Evolutionary conservation across 1,139 yeast species (phyloP), one percentile per base, ranked within the genome.

Genomic region (Suhomyces bolitotheri): DNA sequence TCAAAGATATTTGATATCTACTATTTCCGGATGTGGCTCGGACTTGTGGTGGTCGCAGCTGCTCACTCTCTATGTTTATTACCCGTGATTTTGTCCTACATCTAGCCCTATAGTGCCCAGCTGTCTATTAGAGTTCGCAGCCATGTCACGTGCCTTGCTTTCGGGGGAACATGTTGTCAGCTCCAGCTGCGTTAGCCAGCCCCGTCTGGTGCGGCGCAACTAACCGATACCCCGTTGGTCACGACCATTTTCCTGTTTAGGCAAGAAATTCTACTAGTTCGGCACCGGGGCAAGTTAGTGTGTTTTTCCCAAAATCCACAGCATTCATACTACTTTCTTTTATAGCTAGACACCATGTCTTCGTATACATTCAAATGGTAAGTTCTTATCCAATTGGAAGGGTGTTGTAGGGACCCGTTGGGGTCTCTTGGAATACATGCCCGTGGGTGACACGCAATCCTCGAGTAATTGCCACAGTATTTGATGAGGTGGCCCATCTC

Each of bases 21-120:
- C 58, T 92, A 92, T 56, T 92, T 92, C 70, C 64, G 96, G 42
- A 89, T 92, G 97, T 92, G 97, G 97, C 66, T 86, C n/a, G 69
- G 88, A 1, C 68, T 92, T 44, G 83, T 92, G 7, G 46, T 82
- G 2, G 68, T 86, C 35, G 95, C 96, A 2, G 80, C 90, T 0
- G 46, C 82, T 1, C 97, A 90, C 54, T 78, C 95, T 2, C 70
- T 92, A 36, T 71, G 85, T 26, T 76, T 90, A 39, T 65, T 90
- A 33, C 98, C 98, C 0, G 77, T 87, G 3, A 56, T 83, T 17
- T 66, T 90, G 16, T 29, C 37, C 4, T 37, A 33, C 19, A 13
- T 35, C 6, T 34, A 16, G 16, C 13, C 25, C 16, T 10, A 27
- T n/a, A n/a, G 20, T 17, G 20, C 6, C 7, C 20, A 17, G 20